Evolutionary conservation across 1,139 yeast species (phyloP).

Genomic region (Hyphopichia wangnamkhiaoensis): DNA sequence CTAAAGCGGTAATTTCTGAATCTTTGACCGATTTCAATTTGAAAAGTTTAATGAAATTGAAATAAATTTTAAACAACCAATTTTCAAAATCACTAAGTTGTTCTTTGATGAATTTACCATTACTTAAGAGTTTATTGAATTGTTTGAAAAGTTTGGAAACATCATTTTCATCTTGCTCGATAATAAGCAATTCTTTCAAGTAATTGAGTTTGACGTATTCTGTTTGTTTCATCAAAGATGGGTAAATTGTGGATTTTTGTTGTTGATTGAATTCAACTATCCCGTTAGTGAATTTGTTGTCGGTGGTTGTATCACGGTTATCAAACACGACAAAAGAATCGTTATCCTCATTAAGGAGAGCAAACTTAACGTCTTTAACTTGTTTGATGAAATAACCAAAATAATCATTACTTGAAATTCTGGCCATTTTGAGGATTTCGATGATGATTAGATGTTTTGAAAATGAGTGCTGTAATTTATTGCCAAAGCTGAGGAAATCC

Average conservation of each 20-base stretch:
- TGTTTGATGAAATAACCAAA: constrained; percentile 25
- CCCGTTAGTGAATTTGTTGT: constrained; percentile 35
- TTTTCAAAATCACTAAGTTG: constrained; percentile 20
- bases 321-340: constrained; percentile 25
- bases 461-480: constrained; percentile 39
- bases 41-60: constrained; percentile 25
- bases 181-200: constrained; percentile 27
- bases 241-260: background rate
- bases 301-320: constrained; percentile 49
- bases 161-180: constrained; percentile 15
- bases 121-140: constrained; percentile 28
- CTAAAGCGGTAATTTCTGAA: constrained; percentile 19
- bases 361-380: constrained; percentile 13
- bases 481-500: constrained; percentile 57
- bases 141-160: constrained; percentile 18
- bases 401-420: constrained; percentile 36
- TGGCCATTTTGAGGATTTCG: constrained; percentile 35
- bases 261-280: background rate
- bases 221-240: constrained; percentile 4
- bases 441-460: constrained; percentile 35
- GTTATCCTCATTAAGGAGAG: constrained; percentile 13
- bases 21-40: constrained; percentile 25
- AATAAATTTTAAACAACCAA: constrained; percentile 26
- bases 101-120: constrained; percentile 11
- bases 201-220: constrained; percentile 22